phyloP scores from a whole-genome alignment of 2,329 filamentous ascomycete genomes.

The Talaromyces sp. region DNA sequence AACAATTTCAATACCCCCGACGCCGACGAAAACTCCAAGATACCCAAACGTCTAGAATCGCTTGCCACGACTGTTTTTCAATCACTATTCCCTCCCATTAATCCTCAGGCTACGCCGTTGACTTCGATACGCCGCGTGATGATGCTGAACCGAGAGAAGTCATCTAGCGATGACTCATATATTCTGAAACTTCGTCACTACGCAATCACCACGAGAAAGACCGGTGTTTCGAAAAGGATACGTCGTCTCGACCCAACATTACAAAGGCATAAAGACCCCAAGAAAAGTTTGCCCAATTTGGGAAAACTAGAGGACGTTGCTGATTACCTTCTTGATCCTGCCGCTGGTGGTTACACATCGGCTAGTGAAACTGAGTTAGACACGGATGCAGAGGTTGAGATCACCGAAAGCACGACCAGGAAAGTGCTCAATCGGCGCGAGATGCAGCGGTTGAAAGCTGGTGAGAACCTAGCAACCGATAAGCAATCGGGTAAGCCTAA shows the following conservation, averaged over 20 bases:
- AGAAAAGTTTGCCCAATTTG: slow-evolving; percentile 76
- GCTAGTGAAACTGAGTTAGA: slow-evolving; percentile 91
- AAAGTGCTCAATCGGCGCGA: slow-evolving; percentile 51
- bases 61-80: slow-evolving; percentile 93
- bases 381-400: slow-evolving; percentile 92
- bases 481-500: slow-evolving; percentile 40
- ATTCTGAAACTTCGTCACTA: slow-evolving; percentile 88
- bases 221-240: slow-evolving; percentile 77
- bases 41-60: slow-evolving; percentile 91
- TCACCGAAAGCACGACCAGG: slow-evolving; percentile 55
- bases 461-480: slow-evolving; percentile 41
- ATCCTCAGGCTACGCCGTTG: slow-evolving; percentile 81
- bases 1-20: slow-evolving; percentile 81
- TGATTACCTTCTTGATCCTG: slow-evolving; percentile 82
- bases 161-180: slow-evolving; percentile 58
- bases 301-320: slow-evolving; percentile 88
- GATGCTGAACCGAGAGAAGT: slow-evolving; percentile 74
- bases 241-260: slow-evolving; percentile 81
- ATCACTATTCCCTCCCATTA: slow-evolving; percentile 91
- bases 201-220: slow-evolving; percentile 83
- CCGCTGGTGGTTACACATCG: slow-evolving; percentile 79
- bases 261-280: slow-evolving; percentile 63
- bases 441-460: slow-evolving; percentile 41
- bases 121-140: slow-evolving; percentile 90
- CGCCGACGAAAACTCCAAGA: slow-evolving; percentile 52